A percentile compares a stretch with the other conserved stretches of the same genome.
Evolutionary conservation across 306 rosid species (phyloP).

Genomic region (Lablab purpureus): DNA sequence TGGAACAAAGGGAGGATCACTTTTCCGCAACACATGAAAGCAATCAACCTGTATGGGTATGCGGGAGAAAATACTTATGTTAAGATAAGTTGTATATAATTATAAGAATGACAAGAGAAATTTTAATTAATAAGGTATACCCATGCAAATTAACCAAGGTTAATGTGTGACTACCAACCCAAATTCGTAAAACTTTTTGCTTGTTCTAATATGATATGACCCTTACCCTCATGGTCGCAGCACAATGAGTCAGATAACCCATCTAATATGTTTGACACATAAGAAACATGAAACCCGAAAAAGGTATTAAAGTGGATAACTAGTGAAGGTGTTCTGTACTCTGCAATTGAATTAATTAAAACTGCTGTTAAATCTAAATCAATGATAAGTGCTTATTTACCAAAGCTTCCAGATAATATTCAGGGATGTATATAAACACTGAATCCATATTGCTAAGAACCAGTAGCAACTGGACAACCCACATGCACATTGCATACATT

Average conservation of each 20-base stretch:
- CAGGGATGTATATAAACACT: constrained; percentile 81
- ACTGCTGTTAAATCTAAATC: constrained; percentile 28
- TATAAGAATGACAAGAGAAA: constrained; percentile 28
- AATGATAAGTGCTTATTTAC: constrained; percentile 54
- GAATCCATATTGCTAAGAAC: constrained; percentile 89
- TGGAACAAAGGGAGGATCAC: constrained; percentile 96
- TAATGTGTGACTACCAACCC: constrained; percentile 17
- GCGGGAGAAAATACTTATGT: constrained; percentile 18
- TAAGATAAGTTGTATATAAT: neutral
- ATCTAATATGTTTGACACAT: constrained; percentile 32
- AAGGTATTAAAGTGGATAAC: constrained; percentile 11
- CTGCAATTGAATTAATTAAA: constrained; percentile 36
- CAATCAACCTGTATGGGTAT: constrained; percentile 82
- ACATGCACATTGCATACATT: constrained; percentile 97
- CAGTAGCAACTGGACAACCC: constrained; percentile 95
- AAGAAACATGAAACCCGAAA: constrained; percentile 20
- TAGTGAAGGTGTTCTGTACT: neutral
- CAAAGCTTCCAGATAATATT: constrained; percentile 89
- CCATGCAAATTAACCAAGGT: constrained; percentile 23
- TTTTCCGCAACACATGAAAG: constrained; percentile 94
- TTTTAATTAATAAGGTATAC: constrained; percentile 27
- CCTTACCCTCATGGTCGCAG: constrained; percentile 2
- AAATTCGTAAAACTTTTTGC: constrained; percentile 16
- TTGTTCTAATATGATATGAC: constrained; percentile 35
- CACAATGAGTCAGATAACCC: neutral